Evolutionary conservation across 805 yeast species (phyloP).

Genomic region (Wickerhamiella australiensis): DNA sequence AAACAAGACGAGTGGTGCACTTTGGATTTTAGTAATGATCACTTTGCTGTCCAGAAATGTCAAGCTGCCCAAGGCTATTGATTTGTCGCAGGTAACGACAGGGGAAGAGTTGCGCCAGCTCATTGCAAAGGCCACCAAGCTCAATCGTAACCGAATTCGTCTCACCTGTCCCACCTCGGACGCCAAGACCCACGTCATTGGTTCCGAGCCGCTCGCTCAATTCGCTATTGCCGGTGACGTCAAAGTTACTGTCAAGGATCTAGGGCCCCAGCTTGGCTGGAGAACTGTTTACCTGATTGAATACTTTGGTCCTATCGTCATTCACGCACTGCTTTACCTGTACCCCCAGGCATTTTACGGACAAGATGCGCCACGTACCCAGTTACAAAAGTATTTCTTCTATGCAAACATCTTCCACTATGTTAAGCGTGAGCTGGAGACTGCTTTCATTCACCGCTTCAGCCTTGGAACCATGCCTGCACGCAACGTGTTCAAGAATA

Average conservation of each 20-base stretch:
- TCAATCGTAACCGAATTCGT: constrained; percentile 44
- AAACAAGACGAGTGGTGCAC: not conserved
- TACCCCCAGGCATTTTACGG: constrained; percentile 31
- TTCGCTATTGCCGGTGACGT: constrained; percentile 33
- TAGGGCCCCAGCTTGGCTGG: constrained; percentile 92
- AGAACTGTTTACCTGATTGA: constrained; percentile 78
- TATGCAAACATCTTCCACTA: constrained; percentile 60
- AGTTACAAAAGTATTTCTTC: constrained; percentile 44
- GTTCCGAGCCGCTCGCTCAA: constrained; percentile 35
- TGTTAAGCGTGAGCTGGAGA: constrained; percentile 78
- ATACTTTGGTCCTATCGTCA: constrained; percentile 76
- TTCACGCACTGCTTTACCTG: constrained; percentile 60
- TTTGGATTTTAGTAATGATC: constrained; percentile 1
- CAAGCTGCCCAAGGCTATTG: constrained; percentile 3
- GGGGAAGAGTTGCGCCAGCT: not conserved
- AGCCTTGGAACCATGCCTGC: constrained; percentile 89
- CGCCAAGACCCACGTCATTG: constrained; percentile 32
- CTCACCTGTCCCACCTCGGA: constrained; percentile 34
- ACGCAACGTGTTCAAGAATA: constrained; percentile 75
- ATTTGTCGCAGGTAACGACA: not conserved
- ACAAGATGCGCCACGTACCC: constrained; percentile 31
- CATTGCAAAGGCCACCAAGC: constrained; percentile 35
- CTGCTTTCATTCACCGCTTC: constrained; percentile 71
- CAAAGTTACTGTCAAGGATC: constrained; percentile 60
- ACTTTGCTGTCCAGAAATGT: constrained; percentile 3